Evolutionary conservation across 495 filamentous ascomycete species (phyloP).

Genomic region (Daldinia childiae): DNA sequence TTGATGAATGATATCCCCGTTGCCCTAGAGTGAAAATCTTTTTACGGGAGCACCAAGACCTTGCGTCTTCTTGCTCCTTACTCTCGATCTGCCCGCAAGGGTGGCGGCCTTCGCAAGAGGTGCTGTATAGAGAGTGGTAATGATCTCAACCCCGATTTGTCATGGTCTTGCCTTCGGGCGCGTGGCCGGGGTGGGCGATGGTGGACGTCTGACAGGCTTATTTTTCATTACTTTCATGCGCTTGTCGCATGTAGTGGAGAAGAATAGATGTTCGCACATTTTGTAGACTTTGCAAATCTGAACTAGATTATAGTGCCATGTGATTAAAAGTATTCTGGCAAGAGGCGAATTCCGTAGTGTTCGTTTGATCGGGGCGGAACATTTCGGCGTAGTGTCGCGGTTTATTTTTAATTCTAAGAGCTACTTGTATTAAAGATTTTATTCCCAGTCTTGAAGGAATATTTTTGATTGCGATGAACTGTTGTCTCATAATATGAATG

Average conservation of each 20-base stretch:
- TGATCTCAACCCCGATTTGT: conserved; percentile 67
- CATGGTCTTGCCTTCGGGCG: conserved; percentile 62
- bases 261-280: conserved; percentile 37
- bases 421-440: too few relatives aligned
- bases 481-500: too few relatives aligned
- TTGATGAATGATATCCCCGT: conserved; percentile 69
- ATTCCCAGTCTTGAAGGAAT: too few relatives aligned
- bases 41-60: conserved; percentile 43
- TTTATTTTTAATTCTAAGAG: too few relatives aligned
- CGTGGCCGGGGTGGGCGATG: conserved; percentile 65
- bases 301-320: too few relatives aligned
- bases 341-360: too few relatives aligned
- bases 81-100: conserved; percentile 63
- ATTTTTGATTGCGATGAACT: too few relatives aligned
- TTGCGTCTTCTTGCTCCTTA: conserved; percentile 45
- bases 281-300: too few relatives aligned
- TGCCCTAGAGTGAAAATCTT: conserved; percentile 65
- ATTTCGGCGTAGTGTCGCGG: too few relatives aligned
- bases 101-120: conserved; percentile 51
- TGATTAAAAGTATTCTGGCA: too few relatives aligned
- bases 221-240: conserved; percentile 57
- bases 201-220: conserved; percentile 71
- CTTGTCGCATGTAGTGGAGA: conserved; percentile 53
- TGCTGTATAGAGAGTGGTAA: conserved; percentile 69
- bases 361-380: too few relatives aligned